A percentile compares a stretch with the other conserved stretches of the same genome.
These are phyloP conservation scores for Lipomyces mesembrius DNA, from an alignment of 805 yeast species.

Conservation along the genomic window DNA sequence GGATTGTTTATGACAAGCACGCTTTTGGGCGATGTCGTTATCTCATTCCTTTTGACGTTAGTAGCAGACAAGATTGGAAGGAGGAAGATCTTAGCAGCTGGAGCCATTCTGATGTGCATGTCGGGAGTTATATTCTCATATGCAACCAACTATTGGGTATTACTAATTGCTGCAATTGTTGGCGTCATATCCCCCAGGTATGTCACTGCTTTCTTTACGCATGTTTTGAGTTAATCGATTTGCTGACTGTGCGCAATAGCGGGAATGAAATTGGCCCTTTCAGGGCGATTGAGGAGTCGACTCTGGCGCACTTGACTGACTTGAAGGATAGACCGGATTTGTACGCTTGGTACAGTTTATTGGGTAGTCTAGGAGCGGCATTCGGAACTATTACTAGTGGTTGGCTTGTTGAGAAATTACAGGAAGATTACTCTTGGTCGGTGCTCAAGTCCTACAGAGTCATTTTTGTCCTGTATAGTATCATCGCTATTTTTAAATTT, in stretches of 20 bases:
- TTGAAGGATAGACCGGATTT: constrained; percentile 55
- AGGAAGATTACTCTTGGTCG: constrained; percentile 29
- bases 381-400: constrained; percentile 78
- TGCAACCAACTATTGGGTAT: constrained; percentile 45
- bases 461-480: constrained; percentile 36
- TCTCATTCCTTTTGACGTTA: constrained; percentile 54
- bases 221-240: constrained; percentile 1
- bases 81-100: constrained; percentile 48
- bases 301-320: constrained; percentile 54
- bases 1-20: constrained; percentile 58
- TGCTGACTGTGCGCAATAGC: constrained; percentile 33
- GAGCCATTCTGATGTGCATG: constrained; percentile 51
- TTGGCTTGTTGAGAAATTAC: constrained; percentile 68
- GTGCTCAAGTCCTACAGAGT: constrained; percentile 20
- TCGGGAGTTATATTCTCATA: constrained; percentile 52
- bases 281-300: constrained; percentile 60
- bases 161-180: constrained; percentile 50
- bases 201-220: background rate
- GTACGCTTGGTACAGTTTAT: constrained; percentile 62
- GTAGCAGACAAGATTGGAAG: constrained; percentile 57
- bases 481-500: constrained; percentile 50
- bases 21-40: constrained; percentile 56
- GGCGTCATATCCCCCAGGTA: constrained; percentile 58
- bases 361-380: constrained; percentile 60
- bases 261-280: constrained; percentile 66